Conservation (phyloP, 495 filamentous ascomycete species). For the Aspergillus homomorphus region DNA sequence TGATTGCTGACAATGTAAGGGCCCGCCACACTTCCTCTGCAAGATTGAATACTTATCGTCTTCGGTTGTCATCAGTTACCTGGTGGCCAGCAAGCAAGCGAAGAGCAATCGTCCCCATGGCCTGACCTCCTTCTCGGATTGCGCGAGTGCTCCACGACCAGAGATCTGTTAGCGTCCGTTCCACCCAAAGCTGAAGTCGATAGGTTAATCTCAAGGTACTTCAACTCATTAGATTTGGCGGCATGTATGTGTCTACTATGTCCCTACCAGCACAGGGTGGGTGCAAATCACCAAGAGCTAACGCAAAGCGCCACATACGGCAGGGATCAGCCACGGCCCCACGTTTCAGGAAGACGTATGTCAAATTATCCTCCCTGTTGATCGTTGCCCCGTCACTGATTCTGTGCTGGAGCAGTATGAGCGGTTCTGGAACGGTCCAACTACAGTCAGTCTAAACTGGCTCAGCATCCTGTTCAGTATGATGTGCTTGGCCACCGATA, state of each 20-base stretch:
- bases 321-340: constrained; percentile 14
- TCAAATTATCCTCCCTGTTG: neutral
- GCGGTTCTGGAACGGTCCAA: constrained; percentile 31
- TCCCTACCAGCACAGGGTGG: too few species aligned
- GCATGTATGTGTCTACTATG: constrained; percentile 15
- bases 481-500: constrained; percentile 21
- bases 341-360: constrained; percentile 17
- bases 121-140: too few species aligned
- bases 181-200: constrained; percentile 33
- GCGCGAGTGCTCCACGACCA: too few species aligned
- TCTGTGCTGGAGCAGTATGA: too few species aligned
- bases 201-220: constrained; percentile 24
- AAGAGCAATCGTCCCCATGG: constrained; percentile 12
- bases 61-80: too few species aligned
- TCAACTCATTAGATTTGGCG: constrained; percentile 26
- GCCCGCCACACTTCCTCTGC: neutral
- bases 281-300: too few species aligned
- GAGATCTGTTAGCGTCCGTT: constrained; percentile 36
- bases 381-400: too few species aligned
- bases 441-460: constrained; percentile 23
- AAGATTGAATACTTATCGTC: too few species aligned
- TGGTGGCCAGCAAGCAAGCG: too few species aligned
- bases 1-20: constrained; percentile 28
- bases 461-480: constrained; percentile 32
- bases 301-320: too few species aligned